These are phyloP conservation scores for Colletotrichum sp. DNA, from an alignment of 2,329 filamentous ascomycete species.

Conservation along the genomic window DNA sequence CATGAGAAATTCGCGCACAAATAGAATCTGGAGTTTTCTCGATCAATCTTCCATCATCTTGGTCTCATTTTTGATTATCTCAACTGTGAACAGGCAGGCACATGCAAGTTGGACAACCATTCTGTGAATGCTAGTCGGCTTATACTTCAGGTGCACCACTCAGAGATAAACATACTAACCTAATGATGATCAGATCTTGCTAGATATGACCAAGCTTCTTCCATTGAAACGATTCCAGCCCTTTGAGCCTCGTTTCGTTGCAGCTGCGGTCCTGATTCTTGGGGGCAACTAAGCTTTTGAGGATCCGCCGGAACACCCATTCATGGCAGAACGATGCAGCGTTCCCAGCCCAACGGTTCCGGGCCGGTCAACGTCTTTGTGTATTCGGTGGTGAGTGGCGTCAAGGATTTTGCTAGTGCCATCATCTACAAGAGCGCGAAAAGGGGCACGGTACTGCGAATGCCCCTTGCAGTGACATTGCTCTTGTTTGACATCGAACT, in stretches of 20 bases:
- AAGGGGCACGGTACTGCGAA: not conserved
- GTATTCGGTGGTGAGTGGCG: not conserved
- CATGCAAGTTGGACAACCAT: too few relatives aligned
- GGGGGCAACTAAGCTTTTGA: not conserved
- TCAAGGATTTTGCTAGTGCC: not conserved
- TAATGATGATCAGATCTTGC: not conserved
- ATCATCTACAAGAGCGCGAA: not conserved
- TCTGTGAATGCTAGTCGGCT: not conserved
- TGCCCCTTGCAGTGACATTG: not conserved
- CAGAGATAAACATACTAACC: not conserved
- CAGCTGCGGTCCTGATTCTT: not conserved
- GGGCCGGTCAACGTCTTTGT: not conserved
- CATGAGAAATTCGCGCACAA: accelerated
- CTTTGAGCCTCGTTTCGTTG: not conserved
- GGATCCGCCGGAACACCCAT: not conserved
- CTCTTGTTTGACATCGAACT: not conserved
- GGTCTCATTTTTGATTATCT: not conserved
- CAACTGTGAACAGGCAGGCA: too few relatives aligned
- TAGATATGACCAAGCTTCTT: not conserved
- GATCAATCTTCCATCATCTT: not conserved
- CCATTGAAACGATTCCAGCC: not conserved
- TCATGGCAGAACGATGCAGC: not conserved
- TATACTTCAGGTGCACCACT: not conserved
- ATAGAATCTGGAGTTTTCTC: not conserved
- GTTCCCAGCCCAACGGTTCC: not conserved